Base-by-base conservation (phyloP, 805 yeast genomes). In the fission yeast (Schizosaccharomyces pombe) region DNA sequence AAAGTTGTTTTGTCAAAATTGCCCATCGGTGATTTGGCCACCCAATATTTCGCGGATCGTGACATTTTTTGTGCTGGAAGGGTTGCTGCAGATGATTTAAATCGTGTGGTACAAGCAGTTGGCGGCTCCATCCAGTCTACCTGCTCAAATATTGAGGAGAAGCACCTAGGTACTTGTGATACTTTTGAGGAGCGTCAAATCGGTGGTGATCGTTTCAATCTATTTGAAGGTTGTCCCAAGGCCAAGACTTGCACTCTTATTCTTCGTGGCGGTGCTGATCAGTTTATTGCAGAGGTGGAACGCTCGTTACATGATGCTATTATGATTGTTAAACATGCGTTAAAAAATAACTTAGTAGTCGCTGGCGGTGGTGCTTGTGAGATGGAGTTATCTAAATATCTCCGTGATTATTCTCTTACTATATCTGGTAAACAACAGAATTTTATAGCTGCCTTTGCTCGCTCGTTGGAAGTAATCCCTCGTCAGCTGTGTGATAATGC, bases 341-440 rank as follows among this genome's bases (percentile, higher is more conserved):
- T 91, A 47, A 80, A 83, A 63, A 87, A 87, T 65, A 82, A 79
- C 63, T 71, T 77, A 30, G 79, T 91, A 60, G 98, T 91, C 56
- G 97, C 95, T 12, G 99, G 99, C 58, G 99, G 99, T 59, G 99
- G 99, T 59, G 99, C 99, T 34, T 82, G 86, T 59, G 98, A 91
- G 69, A 91, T 91, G 98, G 97, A 91, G 65, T 64, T 91, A 43
- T 86, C 96, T 39, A 85, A 78, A 65, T 78, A 82, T 65, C 73
- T 91, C 61, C 77, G 98, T 63, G 95, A 85, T 61, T 76, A 80
- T 63, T 79, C 96, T 26, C 80, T 81, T 63, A 76, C 85, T 19
- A 83, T 91, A 61, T 85, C 95, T 24, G 98, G 98, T 43, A 89
- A 91, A 68, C 95, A 89, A 69, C 99, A 91, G 70, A 72, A 91